A percentile compares a stretch with the other conserved stretches of the same genome.
These are phyloP conservation scores for Cruciata laevipes DNA, from an alignment of 257 asterid genomes.

Conservation along the genomic window DNA sequence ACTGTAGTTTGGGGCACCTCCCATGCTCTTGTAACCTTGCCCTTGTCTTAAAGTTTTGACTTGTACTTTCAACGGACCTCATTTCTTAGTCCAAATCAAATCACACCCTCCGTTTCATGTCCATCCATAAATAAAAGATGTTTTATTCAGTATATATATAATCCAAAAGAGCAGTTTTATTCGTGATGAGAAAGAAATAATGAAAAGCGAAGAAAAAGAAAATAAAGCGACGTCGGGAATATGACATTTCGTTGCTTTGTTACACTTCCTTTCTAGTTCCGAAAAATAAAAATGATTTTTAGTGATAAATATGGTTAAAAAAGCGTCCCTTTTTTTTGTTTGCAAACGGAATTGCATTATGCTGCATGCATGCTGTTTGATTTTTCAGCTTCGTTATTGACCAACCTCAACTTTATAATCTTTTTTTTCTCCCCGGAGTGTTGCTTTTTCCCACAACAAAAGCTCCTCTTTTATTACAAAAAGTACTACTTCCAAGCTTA, in stretches of 20 bases:
- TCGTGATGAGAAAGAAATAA: slow-evolving; percentile 13
- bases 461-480: not conserved
- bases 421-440: not conserved
- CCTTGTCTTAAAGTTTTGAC: slow-evolving; percentile 30
- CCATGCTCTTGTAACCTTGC: not conserved
- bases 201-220: not conserved
- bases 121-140: not conserved
- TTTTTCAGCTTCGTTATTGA: not conserved
- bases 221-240: slow-evolving; percentile 10
- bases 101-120: not conserved
- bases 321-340: not conserved
- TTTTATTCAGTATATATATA: too few relatives aligned
- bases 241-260: not conserved
- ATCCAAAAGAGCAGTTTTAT: slow-evolving; percentile 1
- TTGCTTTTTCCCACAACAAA: not conserved
- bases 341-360: slow-evolving; percentile 2
- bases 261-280: not conserved
- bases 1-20: not conserved
- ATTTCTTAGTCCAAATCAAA: slow-evolving; percentile 8
- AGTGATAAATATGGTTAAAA: too few relatives aligned
- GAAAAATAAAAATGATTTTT: not conserved
- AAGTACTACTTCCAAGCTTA: not conserved
- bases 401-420: not conserved
- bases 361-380: slow-evolving; percentile 8
- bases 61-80: slow-evolving; percentile 27